Base-by-base conservation (phyloP, 2,329 filamentous ascomycete species). In the Teratosphaeria destructans region DNA sequence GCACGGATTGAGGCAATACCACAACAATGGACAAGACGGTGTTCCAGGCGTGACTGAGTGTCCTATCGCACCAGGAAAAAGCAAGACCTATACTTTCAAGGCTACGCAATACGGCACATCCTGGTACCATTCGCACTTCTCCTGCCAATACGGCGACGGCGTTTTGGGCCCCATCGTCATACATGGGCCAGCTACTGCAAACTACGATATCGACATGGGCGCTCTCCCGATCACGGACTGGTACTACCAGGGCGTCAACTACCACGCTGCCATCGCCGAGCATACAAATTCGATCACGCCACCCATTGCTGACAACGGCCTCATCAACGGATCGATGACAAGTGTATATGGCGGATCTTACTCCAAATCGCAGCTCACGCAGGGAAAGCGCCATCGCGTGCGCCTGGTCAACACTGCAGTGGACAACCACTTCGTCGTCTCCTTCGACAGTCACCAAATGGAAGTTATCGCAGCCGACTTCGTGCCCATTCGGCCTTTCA, bases 161-260 rank as follows among this genome's bases (percentile, higher is more conserved):
- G 72, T 86, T 0, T 75, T 82, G 32, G 85, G 85, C 0, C 78
- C 78, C 2, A 81, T 88, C 39, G 72, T 86, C 19, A 83, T 87
- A 64, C 78, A 85, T 58, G 85, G 84, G 0, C 84, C 84, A 0
- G 77, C 79, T 0, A 79, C 80, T 2, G 75, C 78, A 14, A 77
- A 83, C 65, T 87, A 86, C 64, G 84, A 89, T 61, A 76, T 81
- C 55, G 86, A 89, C 65, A 74, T 87, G 0, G 85, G 86, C 3
- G 72, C 78, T 11, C 65, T 87, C 1, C 76, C 84, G 29, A 67
- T 87, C 5, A 80, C 78, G 16, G 86, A 89, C 66, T 89, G 85
- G 85, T 62, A 70, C 62, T 71, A 71, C 58, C 64, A 61, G 26
- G 66, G 66, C 23, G 64, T 68, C 23, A 65, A 61, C 58, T 63